Evolutionary conservation across 305 asterid genomes (phyloP).

Genomic region (Fraxinus angustifolia): DNA sequence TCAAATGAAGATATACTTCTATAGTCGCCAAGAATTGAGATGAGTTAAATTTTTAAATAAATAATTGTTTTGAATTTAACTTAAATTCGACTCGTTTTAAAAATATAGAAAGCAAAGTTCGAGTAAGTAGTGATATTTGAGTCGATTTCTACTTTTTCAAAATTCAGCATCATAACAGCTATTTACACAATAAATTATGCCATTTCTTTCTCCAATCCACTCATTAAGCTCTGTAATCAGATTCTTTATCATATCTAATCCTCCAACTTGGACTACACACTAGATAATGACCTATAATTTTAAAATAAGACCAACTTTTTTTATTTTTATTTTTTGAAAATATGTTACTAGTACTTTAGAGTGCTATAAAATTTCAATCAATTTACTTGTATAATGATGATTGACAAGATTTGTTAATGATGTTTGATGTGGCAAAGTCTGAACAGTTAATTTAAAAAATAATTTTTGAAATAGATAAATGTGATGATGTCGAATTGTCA

Average conservation of each 20-base stretch:
- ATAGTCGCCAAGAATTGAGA: not conserved
- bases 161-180: not conserved
- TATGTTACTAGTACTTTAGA: not conserved
- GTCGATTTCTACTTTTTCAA: not conserved
- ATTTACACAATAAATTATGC: not conserved
- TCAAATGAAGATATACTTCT: not conserved
- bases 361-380: not conserved
- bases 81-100: not conserved
- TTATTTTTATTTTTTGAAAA: too few relatives aligned
- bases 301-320: not conserved
- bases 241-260: conserved; percentile 3
- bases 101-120: not conserved
- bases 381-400: not conserved
- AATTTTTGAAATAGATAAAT: too few relatives aligned
- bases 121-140: not conserved
- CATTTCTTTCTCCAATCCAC: conserved; percentile 3
- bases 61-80: not conserved
- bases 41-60: not conserved
- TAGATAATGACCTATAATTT: not conserved
- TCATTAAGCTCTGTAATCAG: not conserved
- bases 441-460: not conserved
- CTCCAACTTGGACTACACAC: not conserved
- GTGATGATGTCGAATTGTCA: not conserved
- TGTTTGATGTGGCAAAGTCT: not conserved
- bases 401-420: not conserved